Conservation (phyloP, 23 red algal species). For the Gracilariopsis chorda region DNA sequence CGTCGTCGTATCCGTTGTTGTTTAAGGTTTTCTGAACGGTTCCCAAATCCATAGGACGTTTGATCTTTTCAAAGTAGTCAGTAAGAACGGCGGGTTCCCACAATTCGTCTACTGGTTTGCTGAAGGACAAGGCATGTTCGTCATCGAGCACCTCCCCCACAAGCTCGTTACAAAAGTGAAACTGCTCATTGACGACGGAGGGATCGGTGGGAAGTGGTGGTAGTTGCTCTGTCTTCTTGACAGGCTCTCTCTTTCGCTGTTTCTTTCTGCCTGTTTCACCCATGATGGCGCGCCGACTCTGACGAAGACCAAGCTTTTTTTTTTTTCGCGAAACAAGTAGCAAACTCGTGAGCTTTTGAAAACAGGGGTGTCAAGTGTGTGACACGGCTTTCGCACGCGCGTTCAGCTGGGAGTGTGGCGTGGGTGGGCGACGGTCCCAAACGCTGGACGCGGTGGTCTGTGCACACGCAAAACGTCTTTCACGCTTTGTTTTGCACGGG, state of each 20-base stretch:
- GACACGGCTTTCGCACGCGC: no score
- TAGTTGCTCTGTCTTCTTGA: slow-evolving; percentile 32
- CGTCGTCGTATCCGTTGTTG: slow-evolving; percentile 5
- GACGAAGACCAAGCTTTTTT: no score
- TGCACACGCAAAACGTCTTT: no score
- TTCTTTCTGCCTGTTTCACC: slow-evolving; percentile 43
- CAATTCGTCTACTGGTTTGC: slow-evolving; percentile 38
- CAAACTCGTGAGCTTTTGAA: no score
- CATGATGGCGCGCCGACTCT: no score
- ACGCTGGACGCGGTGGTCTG: no score
- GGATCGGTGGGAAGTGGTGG: slow-evolving; percentile 22
- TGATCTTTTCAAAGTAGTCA: slow-evolving; percentile 89
- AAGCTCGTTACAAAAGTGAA: slow-evolving; percentile 16
- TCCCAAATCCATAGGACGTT: slow-evolving; percentile 94
- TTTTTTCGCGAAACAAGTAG: no score
- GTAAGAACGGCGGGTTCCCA: slow-evolving; percentile 65
- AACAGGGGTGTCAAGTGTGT: no score
- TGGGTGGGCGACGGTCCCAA: no score
- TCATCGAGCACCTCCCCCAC: slow-evolving; percentile 37
- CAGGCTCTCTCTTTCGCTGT: slow-evolving; percentile 19
- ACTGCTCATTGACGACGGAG: slow-evolving; percentile 28
- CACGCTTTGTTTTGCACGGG: no score
- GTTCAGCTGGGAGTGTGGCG: no score
- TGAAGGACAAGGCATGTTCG: slow-evolving; percentile 3
- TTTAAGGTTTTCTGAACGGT: slow-evolving; percentile 64